phyloP scores from a whole-genome alignment of 352 stramenopile genomes.

The Globisporangium parvum region DNA sequence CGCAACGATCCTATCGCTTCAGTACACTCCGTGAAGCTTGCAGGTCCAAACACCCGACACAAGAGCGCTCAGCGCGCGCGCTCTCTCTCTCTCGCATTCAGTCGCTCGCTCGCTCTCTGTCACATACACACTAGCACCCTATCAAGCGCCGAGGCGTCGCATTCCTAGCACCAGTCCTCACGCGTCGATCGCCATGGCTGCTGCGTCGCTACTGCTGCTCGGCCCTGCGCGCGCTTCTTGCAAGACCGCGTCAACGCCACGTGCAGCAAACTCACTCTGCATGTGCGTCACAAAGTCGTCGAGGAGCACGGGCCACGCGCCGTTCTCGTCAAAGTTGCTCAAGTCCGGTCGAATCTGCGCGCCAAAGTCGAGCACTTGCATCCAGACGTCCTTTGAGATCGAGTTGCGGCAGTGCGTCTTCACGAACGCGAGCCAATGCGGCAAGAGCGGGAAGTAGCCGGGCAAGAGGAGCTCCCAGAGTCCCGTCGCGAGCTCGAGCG shows the following conservation, averaged over 20 bases:
- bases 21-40: not conserved
- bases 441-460: conserved; percentile 49
- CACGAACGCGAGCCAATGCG: conserved; percentile 70
- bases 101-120: too few relatives aligned
- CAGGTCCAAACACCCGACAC: too few relatives aligned
- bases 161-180: conserved; percentile 16
- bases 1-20: not conserved
- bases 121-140: not conserved
- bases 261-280: conserved; percentile 39
- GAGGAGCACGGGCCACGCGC: conserved; percentile 79
- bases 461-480: conserved; percentile 76
- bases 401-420: conserved; percentile 61
- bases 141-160: too few relatives aligned
- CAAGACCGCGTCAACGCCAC: conserved; percentile 33
- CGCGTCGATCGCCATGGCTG: conserved; percentile 34
- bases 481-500: conserved; percentile 57
- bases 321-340: conserved; percentile 86
- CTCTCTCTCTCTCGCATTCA: too few relatives aligned
- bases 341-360: conserved; percentile 60
- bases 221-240: conserved; percentile 18
- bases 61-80: too few relatives aligned
- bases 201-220: conserved; percentile 5
- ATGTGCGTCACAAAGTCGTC: conserved; percentile 80
- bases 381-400: conserved; percentile 82
- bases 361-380: conserved; percentile 81